Evolutionary conservation across 352 stramenopile species (phyloP).

Genomic region (Phytopythium chamaehyphon): DNA sequence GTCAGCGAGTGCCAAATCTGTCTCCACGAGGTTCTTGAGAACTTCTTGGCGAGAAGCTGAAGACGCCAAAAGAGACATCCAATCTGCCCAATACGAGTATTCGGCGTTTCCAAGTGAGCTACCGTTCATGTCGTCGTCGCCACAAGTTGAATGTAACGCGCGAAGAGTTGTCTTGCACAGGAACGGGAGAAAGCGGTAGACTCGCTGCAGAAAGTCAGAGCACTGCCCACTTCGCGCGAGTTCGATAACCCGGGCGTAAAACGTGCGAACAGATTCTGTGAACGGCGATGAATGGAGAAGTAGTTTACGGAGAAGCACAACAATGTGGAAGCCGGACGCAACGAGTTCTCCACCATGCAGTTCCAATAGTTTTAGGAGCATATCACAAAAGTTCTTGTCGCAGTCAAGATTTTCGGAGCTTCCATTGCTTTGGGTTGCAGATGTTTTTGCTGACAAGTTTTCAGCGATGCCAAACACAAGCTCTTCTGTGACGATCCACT

Average conservation of each 20-base stretch:
- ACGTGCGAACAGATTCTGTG: conserved; percentile 3
- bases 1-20: conserved; percentile 44
- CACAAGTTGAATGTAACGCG: conserved; percentile 16
- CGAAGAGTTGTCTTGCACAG: conserved; percentile 48
- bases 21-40: conserved; percentile 45
- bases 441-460: conserved; percentile 15
- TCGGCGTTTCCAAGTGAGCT: background rate
- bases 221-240: conserved; percentile 26
- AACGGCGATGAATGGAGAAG: background rate
- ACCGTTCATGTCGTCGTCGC: conserved; percentile 10
- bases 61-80: conserved; percentile 44
- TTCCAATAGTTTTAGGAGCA: conserved; percentile 25
- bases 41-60: conserved; percentile 44
- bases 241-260: conserved; percentile 35
- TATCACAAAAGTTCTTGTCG: conserved; percentile 5
- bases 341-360: conserved; percentile 31
- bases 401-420: background rate
- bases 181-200: conserved; percentile 55
- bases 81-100: conserved; percentile 43
- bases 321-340: conserved; percentile 40
- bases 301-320: conserved; percentile 41
- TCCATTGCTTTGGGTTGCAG: conserved; percentile 9
- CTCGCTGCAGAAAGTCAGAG: conserved; percentile 23
- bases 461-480: conserved; percentile 24
- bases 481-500: conserved; percentile 59